Base-by-base conservation (phyloP, 805 yeast genomes). In the Candida golubevii region DNA sequence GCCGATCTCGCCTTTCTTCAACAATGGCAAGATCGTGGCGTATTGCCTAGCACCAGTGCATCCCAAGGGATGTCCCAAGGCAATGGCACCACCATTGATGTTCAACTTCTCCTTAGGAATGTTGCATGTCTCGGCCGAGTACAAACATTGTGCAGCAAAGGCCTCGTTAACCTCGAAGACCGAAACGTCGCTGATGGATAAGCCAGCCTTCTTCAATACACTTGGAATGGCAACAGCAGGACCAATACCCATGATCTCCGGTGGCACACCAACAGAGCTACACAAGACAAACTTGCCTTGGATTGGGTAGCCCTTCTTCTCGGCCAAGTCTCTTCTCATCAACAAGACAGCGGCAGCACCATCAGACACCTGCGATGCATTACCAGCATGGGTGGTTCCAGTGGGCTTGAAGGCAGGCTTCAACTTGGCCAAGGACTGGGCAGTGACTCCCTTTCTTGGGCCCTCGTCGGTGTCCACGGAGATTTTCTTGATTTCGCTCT, bases 191-290 rank as follows among this genome's bases (percentile, higher is more conserved):
- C 77, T 75, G 27, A 78, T 72, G 7, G 74, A 67, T 48, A 90
- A 63, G 32, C 83, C 82, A 42, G 72, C 56, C 59, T 79, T 79
- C 63, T 76, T 72, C 54, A 91, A 77, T 14, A 88, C 83, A 44
- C 77, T 78, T 49, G 99, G 98, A 58, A 91, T 90, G 47, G 98
- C 99, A 57, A 78, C 80, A 26, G 96, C 97, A 46, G 99, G 99
- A 36, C 98, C 99, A 57, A 91, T 82, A 47, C 98, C 99, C 99
- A 91, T 91, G 49, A 90, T 80, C 68, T 88, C 95, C 18, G 97
- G 97, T 44, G 97, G 96, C 37, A 90, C 97, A 57, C 99, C 99
- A 45, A 85, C 91, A 34, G 82, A 72, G 54, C 84, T 78, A 59
- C 87, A 82, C 55, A 82, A 84, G 50, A 89, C 80, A 56, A 79